Base-by-base conservation (phyloP, 2,329 filamentous ascomycete species). In the Gaeumannomyces tritici region DNA sequence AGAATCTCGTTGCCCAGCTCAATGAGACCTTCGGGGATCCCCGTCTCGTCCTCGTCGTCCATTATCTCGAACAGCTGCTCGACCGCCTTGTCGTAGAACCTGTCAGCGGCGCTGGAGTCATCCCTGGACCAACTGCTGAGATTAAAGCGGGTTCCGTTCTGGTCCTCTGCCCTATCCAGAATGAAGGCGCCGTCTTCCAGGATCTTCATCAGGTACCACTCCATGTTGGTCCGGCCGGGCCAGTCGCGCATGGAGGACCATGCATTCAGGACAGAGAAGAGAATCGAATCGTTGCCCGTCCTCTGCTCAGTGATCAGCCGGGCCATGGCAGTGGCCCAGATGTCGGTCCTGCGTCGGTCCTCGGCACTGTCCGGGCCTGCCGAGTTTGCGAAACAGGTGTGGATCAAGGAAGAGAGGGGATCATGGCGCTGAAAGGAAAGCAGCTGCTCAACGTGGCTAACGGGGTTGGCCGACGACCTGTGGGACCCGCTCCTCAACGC, bases 121-220 rank as follows among this genome's bases (percentile, higher is more conserved):
- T 93, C 89, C 63, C 87, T 84, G 65, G 87, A 87, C 77, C 90
- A 89, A 65, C 87, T 82, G 62, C 88, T 87, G 55, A 90, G 79
- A 74, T 91, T 87, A 74, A 88, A 83, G 66, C 88, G 81, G 64
- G 87, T 86, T 47, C 87, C 84, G 65, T 89, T 83, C 69, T 91
- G 89, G 70, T 92, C 89, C 73, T 93, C 90, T 69, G 90, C 87
- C 70, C 89, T 88, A 70, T 96, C 92, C 68, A 97, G 80, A 63
- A 98, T 80, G 71, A 97, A 97, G 54, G 92, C 89, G 67, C 95
- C 95, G 69, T 96, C 90, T 75, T 96, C 91, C 35, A 99, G 83
- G 64, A 96, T 91, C 72, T 95, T 90, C 90, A 96, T 95, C 15
- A 99, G 83, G 73, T 93, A 98, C 76, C 91, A 89, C 76, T 97